Base-by-base conservation (phyloP, 2,329 filamentous ascomycete genomes). In the Sporothrix dimorphospora region DNA sequence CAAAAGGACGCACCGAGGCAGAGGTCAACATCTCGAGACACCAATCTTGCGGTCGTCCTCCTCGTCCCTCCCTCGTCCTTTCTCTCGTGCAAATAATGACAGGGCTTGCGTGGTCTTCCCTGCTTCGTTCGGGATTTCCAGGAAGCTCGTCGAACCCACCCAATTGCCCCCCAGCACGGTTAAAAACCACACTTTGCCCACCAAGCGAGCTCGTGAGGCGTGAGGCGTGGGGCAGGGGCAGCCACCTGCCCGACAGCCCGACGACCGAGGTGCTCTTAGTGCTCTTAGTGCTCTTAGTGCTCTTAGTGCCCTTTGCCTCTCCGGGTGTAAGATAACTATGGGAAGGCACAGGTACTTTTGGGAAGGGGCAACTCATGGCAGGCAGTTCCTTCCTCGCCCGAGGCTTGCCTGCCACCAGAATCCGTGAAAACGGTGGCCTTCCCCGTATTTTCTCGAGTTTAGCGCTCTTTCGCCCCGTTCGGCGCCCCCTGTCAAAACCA, bases 401-500 rank as follows among this genome's bases (percentile, higher is more conserved):
- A 34, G 19, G 51, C n/a, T 14, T 11, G 53, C 27, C 24, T 19
- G 12, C 53, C 16, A 6, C 57, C 16, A 7, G 12, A 16, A 6
- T 27, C n/a, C 38, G 4, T 8, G 57, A 63, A 63, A 63, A 63
- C 57, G 57, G 57, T 63, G 57, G 14, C 4, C 27, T 68, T 68
- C 47, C 65, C 65, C 45, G 30, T 68, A 40, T 49, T 68, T 53
- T 53, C 16, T 45, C 9, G 16, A 9, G n/a, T 19, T 66, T 47
- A 47, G 61, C n/a, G 61, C 40, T 3, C 11, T 59, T 21, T 8
- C 34, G 30, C 57, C 40, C 8, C 11, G 34, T 21, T 8, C 34
- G 30, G 34, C 11, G 57, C 24, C 34, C 59, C 63, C 63, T 66
- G 63, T 66, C 63, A 66, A 66, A 66, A 2, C 63, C 63, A 66